phyloP scores from a whole-genome alignment of 345 rosid species.

The Jatropha curcas region DNA sequence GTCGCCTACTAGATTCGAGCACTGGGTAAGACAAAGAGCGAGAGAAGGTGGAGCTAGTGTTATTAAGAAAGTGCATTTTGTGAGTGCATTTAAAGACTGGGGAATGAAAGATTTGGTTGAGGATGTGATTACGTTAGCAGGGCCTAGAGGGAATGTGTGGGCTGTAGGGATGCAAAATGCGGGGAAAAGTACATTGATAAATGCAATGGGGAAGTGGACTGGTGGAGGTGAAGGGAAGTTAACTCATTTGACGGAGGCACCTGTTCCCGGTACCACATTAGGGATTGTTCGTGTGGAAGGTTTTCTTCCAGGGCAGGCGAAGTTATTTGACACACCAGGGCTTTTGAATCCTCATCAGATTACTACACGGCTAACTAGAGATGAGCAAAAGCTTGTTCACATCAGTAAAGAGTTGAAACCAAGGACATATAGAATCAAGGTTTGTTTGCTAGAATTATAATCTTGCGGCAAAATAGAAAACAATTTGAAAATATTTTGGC shows the following conservation, averaged over 20 bases:
- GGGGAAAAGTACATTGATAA: conserved; percentile 85
- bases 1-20: conserved; percentile 71
- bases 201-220: conserved; percentile 64
- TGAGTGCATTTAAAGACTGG: conserved; percentile 83
- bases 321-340: conserved; percentile 90
- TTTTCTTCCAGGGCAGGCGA: conserved; percentile 72
- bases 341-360: conserved; percentile 81
- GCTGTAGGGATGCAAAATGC: conserved; percentile 90
- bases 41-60: conserved; percentile 69
- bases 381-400: conserved; percentile 86
- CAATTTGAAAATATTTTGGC: neutral
- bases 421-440: conserved; percentile 92
- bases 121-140: conserved; percentile 67
- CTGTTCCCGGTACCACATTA: conserved; percentile 87
- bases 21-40: conserved; percentile 88
- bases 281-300: conserved; percentile 87
- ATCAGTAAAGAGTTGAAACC: conserved; percentile 81
- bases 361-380: conserved; percentile 78
- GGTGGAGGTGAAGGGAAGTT: conserved; percentile 28
- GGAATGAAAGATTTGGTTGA: conserved; percentile 80
- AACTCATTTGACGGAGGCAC: conserved; percentile 82
- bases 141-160: conserved; percentile 90
- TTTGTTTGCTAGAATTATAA: conserved; percentile 31
- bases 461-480: neutral
- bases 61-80: conserved; percentile 76